A percentile compares a stretch with the other conserved stretches of the same genome.
Conservation (phyloP, 176 grass and related monocot genomes). For the Themeda triandra region DNA sequence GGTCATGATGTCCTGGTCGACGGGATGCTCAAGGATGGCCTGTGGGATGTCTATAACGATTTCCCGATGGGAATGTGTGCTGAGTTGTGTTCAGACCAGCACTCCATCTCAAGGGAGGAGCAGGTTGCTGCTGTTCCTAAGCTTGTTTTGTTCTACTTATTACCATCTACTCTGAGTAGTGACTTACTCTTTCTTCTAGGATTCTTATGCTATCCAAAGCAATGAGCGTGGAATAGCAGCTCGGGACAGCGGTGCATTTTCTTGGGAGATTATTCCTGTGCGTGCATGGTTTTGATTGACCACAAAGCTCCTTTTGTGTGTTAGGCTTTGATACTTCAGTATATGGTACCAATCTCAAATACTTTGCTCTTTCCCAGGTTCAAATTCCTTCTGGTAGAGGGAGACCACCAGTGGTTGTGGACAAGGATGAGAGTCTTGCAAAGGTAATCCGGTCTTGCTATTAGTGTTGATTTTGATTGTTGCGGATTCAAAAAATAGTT, state of each 20-base stretch:
- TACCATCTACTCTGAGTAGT: background rate
- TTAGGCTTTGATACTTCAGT: background rate
- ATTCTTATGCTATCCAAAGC: conserved; percentile 78
- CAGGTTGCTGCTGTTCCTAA: conserved; percentile 44
- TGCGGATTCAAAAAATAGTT: background rate
- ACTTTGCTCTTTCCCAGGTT: conserved; percentile 50
- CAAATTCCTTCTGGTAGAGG: conserved; percentile 83
- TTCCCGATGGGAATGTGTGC: conserved; percentile 92
- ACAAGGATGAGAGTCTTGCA: conserved; percentile 86
- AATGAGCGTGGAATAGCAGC: conserved; percentile 78
- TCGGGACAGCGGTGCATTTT: conserved; percentile 59
- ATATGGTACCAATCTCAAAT: background rate
- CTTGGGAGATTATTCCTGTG: conserved; percentile 91
- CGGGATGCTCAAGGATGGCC: conserved; percentile 87
- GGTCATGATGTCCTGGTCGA: conserved; percentile 81
- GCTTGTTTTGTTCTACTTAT: background rate
- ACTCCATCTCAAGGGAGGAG: conserved; percentile 68
- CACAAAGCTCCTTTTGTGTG: background rate
- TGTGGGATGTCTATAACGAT: conserved; percentile 96
- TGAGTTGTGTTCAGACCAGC: conserved; percentile 69
- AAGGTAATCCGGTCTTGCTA: conserved; percentile 52
- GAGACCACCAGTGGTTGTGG: conserved; percentile 57
- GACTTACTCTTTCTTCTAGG: conserved; percentile 39
- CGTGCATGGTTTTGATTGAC: background rate
- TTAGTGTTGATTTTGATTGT: background rate